phyloP scores from a whole-genome alignment of 78 protist genomes.

The Pigoraptor vietnamica region DNA sequence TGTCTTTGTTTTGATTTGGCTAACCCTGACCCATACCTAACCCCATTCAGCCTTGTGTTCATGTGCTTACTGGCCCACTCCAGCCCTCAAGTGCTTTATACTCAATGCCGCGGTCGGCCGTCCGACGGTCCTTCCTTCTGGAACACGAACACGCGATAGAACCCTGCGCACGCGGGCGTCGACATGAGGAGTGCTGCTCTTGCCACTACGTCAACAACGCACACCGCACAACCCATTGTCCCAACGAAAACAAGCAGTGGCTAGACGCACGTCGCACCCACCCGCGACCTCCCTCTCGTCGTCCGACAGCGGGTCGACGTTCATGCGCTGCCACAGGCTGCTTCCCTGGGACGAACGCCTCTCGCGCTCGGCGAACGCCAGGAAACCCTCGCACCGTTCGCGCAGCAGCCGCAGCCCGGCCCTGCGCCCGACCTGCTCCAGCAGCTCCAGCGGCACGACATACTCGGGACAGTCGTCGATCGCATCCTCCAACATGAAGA shows the following conservation, averaged over 20 bases:
- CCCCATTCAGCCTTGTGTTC: too few species aligned
- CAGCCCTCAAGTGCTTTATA: too few species aligned
- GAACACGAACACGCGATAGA: background rate
- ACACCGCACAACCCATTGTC: too few species aligned
- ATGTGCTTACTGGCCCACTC: too few species aligned
- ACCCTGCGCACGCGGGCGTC: background rate
- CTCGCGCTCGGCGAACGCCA: background rate
- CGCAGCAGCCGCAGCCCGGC: background rate
- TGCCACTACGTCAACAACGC: too few species aligned
- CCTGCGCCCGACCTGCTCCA: background rate
- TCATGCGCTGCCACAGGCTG: background rate
- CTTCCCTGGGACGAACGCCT: background rate
- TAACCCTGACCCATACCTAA: too few species aligned
- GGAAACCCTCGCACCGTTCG: background rate
- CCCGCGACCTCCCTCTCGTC: background rate
- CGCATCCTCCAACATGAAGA: constrained; percentile 10
- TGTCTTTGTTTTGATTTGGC: too few species aligned
- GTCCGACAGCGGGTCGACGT: background rate
- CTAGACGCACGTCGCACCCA: background rate
- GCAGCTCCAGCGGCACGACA: background rate
- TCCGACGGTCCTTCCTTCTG: background rate
- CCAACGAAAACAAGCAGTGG: too few species aligned
- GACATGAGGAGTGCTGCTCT: too few species aligned
- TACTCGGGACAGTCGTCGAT: constrained; percentile 20
- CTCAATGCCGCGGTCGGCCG: background rate